Conservation (phyloP, 352 stramenopile species). For the Phytophthora uliginosa region DNA sequence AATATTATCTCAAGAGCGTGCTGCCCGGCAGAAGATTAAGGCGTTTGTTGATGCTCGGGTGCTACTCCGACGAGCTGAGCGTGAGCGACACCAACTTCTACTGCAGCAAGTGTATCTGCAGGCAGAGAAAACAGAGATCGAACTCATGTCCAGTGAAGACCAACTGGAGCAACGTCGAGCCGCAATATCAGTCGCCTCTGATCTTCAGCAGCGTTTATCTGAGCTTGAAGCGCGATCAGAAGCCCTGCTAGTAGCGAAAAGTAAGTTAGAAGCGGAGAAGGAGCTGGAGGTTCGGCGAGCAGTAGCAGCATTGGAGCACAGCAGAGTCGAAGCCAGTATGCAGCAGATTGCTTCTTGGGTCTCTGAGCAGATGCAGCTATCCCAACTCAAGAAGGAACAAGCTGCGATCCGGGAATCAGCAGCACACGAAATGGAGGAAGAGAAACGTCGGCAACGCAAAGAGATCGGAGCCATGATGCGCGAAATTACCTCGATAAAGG, state of each 20-base stretch:
- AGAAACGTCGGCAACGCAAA: slow-evolving; percentile 30
- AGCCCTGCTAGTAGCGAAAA: slow-evolving; percentile 22
- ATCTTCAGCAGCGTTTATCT: slow-evolving; percentile 33
- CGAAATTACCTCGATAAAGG: slow-evolving; percentile 40
- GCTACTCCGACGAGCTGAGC: slow-evolving; percentile 21
- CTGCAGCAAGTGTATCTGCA: slow-evolving; percentile 22
- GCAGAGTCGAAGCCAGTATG: slow-evolving; percentile 37
- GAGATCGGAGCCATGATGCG: slow-evolving; percentile 26
- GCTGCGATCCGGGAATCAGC: slow-evolving; percentile 20
- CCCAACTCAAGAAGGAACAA: slow-evolving; percentile 38
- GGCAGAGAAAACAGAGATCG: slow-evolving; percentile 47
- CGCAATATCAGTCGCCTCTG: slow-evolving; percentile 8
- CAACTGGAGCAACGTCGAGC: slow-evolving; percentile 32
- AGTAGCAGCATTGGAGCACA: slow-evolving; percentile 15
- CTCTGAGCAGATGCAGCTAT: slow-evolving; percentile 33
- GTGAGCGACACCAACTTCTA: slow-evolving; percentile 22
- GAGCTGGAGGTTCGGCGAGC: slow-evolving; percentile 28
- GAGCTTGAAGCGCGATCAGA: slow-evolving; percentile 32
- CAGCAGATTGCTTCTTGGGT: slow-evolving; percentile 48
- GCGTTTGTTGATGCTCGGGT: slow-evolving; percentile 41
- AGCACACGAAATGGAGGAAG: slow-evolving; percentile 25
- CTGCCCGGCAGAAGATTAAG: slow-evolving; percentile 46
- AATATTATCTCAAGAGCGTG: slow-evolving; percentile 20
- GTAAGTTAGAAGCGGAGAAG: slow-evolving; percentile 35
- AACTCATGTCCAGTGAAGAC: slow-evolving; percentile 53